A percentile compares a stretch with the other conserved stretches of the same genome.
These are phyloP conservation scores for Podaxis sp. DNA, from an alignment of 768 basidiomycete species.

Conservation along the genomic window DNA sequence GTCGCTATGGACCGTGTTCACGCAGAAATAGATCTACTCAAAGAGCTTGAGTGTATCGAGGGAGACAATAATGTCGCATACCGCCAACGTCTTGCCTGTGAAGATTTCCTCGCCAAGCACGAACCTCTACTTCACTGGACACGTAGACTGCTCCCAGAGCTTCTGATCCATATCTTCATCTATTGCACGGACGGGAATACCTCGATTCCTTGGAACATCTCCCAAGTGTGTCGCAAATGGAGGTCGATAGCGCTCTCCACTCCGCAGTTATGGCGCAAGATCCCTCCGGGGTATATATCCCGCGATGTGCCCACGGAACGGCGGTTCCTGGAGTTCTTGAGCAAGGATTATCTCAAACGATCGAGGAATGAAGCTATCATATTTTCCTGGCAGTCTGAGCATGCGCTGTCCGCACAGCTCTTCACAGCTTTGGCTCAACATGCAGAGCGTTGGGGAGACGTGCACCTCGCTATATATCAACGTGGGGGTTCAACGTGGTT, in stretches of 20 bases:
- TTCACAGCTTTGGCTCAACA: background rate
- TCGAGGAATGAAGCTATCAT: background rate
- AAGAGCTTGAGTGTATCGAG: background rate
- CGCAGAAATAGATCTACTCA: background rate
- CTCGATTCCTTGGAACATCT: slow-evolving; percentile 19
- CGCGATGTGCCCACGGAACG: background rate
- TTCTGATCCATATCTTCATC: slow-evolving; percentile 2
- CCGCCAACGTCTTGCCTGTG: background rate
- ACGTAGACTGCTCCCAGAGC: background rate
- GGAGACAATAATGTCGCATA: background rate
- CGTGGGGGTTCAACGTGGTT: background rate
- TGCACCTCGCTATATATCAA: background rate
- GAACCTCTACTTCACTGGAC: slow-evolving; percentile 2
- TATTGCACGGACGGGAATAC: slow-evolving; percentile 1
- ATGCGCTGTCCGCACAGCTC: background rate
- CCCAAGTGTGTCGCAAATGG: slow-evolving; percentile 43
- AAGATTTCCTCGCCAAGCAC: background rate
- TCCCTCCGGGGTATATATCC: slow-evolving; percentile 12
- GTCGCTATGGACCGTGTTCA: background rate
- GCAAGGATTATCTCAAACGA: background rate
- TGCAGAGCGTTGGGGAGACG: slow-evolving; percentile 4
- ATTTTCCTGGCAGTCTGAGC: background rate
- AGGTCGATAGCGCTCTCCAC: slow-evolving; percentile 32
- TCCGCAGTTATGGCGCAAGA: slow-evolving; percentile 39
- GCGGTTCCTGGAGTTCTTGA: background rate